These are phyloP conservation scores for Starmera stellimalicola DNA, from an alignment of 1,139 yeast genomes.

Conservation along the genomic window DNA sequence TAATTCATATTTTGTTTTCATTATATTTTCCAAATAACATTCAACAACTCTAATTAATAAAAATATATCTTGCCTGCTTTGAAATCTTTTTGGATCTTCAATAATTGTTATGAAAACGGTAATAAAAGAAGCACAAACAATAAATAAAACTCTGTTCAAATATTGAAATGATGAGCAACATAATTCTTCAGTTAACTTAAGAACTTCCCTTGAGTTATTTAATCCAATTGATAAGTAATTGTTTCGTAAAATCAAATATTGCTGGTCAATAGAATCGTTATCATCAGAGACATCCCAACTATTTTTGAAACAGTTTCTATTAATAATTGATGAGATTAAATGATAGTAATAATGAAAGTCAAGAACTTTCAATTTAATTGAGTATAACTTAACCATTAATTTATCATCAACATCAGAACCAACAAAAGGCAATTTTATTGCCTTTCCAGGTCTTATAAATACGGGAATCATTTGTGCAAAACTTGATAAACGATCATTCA, in stretches of 20 bases:
- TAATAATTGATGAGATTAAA: slow-evolving; percentile 4
- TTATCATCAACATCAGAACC: neutral
- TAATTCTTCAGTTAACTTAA: neutral
- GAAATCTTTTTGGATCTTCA: neutral
- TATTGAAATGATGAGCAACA: neutral
- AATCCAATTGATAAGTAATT: neutral
- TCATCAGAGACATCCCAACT: slow-evolving; percentile 2
- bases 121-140: neutral
- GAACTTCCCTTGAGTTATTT: neutral
- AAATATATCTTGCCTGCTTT: neutral
- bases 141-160: neutral
- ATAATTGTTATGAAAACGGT: neutral
- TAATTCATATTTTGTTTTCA: slow-evolving; percentile 1
- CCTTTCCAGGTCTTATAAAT: slow-evolving; percentile 7
- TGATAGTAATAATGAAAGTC: slow-evolving; percentile 6
- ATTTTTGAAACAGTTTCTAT: slow-evolving; percentile 5
- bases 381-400: neutral
- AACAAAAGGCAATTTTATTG: slow-evolving; percentile 2
- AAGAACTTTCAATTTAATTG: slow-evolving; percentile 3
- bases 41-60: slow-evolving; percentile 4
- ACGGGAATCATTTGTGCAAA: neutral
- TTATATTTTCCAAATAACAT: slow-evolving; percentile 2
- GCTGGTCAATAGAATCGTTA: neutral
- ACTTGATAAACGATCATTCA: neutral
- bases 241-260: neutral